Percentiles rank a stretch among this genome's conserved stretches.
These are phyloP conservation scores for Hepatocystis sp. DNA, from an alignment of 169 alveolate genomes.

Conservation along the genomic window DNA sequence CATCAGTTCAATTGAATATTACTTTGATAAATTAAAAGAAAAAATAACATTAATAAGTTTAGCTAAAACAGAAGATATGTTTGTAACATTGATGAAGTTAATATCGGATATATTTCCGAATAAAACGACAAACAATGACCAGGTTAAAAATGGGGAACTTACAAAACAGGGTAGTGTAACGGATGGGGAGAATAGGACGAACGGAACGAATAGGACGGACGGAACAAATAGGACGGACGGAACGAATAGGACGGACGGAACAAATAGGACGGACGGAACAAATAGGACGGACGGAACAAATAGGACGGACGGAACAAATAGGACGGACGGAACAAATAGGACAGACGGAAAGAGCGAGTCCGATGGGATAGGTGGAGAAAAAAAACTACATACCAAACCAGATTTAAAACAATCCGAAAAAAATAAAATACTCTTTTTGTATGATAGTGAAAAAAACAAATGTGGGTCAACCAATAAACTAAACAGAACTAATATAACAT, in stretches of 20 bases:
- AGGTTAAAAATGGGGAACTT: neutral
- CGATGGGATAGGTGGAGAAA: no score
- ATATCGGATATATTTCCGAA: conserved; percentile 61
- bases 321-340: no score
- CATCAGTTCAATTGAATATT: conserved; percentile 64
- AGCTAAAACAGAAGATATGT: conserved; percentile 39
- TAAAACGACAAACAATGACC: neutral
- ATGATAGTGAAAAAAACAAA: conserved; percentile 22
- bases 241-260: no score
- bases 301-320: no score
- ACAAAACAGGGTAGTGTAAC: conserved; percentile 5
- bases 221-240: no score
- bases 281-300: no score
- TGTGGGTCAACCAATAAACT: conserved; percentile 13
- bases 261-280: no score
- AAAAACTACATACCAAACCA: no score
- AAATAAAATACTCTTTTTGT: conserved; percentile 25
- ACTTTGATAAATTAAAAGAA: conserved; percentile 68
- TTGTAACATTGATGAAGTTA: conserved; percentile 19
- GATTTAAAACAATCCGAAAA: no score
- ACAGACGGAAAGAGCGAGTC: no score
- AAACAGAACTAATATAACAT: conserved; percentile 37
- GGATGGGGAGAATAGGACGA: no score
- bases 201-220: no score
- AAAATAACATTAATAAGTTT: conserved; percentile 46